These are phyloP conservation scores for Boletus semigastroideus DNA, from an alignment of 1,284 basidiomycete species.

Conservation along the genomic window DNA sequence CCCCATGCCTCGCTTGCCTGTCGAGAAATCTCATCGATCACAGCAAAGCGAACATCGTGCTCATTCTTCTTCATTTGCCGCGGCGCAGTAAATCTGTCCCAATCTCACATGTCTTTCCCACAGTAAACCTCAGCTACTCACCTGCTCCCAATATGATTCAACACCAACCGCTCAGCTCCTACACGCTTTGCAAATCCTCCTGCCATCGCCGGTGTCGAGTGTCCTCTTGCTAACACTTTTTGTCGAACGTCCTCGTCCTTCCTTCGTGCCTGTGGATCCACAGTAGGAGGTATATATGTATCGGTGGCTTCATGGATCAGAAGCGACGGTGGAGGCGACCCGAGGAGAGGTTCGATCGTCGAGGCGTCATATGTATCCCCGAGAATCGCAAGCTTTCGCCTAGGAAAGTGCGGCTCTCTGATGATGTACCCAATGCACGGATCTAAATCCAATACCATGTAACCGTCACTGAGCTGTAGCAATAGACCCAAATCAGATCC, in stretches of 20 bases:
- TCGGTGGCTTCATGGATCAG: slow-evolving; percentile 87
- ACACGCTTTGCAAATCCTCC: slow-evolving; percentile 74
- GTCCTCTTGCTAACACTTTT: slow-evolving; percentile 67
- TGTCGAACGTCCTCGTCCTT: slow-evolving; percentile 49
- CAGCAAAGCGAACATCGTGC: slow-evolving; percentile 39
- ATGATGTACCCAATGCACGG: slow-evolving; percentile 84
- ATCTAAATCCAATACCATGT: slow-evolving; percentile 44
- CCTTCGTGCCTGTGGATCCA: slow-evolving; percentile 50
- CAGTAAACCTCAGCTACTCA: slow-evolving; percentile 36
- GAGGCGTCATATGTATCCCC: slow-evolving; percentile 72
- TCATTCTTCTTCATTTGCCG: slow-evolving; percentile 38
- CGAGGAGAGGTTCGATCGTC: slow-evolving; percentile 54
- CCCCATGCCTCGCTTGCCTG: slow-evolving; percentile 64
- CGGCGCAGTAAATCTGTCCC: slow-evolving; percentile 47
- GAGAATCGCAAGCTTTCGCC: slow-evolving; percentile 51
- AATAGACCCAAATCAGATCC: not conserved
- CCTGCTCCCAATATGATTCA: slow-evolving; percentile 86
- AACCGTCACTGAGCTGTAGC: not conserved
- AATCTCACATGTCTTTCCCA: slow-evolving; percentile 16
- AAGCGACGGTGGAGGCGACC: slow-evolving; percentile 47
- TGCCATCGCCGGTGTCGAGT: slow-evolving; percentile 83
- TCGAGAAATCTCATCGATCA: slow-evolving; percentile 64
- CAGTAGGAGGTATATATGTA: slow-evolving; percentile 61
- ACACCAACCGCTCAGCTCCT: slow-evolving; percentile 62
- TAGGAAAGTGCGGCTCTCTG: slow-evolving; percentile 53